phyloP scores from a whole-genome alignment of 306 rosid genomes.

The Clitoria ternatea region DNA sequence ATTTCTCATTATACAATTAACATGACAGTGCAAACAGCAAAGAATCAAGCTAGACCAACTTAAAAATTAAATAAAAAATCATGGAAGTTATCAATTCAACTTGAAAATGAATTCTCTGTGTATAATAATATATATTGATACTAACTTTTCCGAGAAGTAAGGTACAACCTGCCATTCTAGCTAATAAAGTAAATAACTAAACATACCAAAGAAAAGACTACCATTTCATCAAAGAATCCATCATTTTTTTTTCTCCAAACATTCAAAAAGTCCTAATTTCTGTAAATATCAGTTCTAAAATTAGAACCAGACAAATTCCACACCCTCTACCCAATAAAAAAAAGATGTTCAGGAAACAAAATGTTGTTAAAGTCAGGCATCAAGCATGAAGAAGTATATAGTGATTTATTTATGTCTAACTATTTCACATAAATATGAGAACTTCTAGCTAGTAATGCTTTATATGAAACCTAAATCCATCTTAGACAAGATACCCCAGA shows the following conservation, averaged over 20 bases:
- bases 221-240: background rate
- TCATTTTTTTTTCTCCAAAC: background rate
- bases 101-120: background rate
- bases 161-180: background rate
- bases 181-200: background rate
- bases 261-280: background rate
- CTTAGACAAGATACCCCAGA: background rate
- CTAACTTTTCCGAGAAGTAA: background rate
- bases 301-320: background rate
- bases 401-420: background rate
- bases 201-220: background rate
- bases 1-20: constrained; percentile 17
- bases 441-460: constrained; percentile 7
- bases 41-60: background rate
- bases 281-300: background rate
- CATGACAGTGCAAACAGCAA: background rate
- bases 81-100: background rate
- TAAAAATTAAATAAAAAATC: background rate
- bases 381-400: background rate
- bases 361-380: background rate
- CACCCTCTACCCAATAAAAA: background rate
- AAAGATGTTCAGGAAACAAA: background rate
- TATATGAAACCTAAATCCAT: background rate
- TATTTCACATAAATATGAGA: background rate
- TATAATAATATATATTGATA: too few relatives aligned